Base-by-base conservation (phyloP, 345 rosid genomes). In the Syzygium grande region DNA sequence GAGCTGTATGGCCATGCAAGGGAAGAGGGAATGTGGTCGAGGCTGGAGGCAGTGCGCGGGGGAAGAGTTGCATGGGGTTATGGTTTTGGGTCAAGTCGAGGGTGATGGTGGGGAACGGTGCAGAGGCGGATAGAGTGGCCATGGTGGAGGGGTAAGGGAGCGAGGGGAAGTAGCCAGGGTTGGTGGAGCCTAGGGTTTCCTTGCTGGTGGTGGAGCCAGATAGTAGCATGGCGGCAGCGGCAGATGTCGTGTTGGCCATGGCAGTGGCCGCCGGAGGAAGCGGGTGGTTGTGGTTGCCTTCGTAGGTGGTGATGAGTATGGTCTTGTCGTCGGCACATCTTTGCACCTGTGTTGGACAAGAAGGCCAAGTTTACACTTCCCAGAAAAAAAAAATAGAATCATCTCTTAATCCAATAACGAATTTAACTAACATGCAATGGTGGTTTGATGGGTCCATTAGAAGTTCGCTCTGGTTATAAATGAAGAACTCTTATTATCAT, bases 271-370 rank as follows among this genome's bases (percentile, higher is more conserved):
- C 94, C 2, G 96, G 96, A 53, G 99, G 99, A 43, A 98, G 95
- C 54, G 99, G 99, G 89, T 98, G 99, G 91, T 92, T 98, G 88
- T 98, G 99, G 89, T 94, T 94, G 54, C 99, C 99, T 93, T 98
- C 99, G 78, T 98, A 96, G 53, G 99, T 98, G 87, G 99, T 96
- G 38, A 91, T 93, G 41, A 98, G 93, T 84, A 98, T 92, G 51
- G 92, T 92, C 90, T 90, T 96, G 88, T 98, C 99, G 55, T 95
- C 96, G 3, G 97, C 95, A 52, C 99, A 95, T 94, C 99, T 89
- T 92, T 98, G 99, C 87, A 98, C 99, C 99, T 97, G 85, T 34
- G 52, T 25, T 3, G 49, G 21, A 27, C 54, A 65, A n/a, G 65
- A 13, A 51, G 56, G 43, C 25, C 87, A 52, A 14, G 11, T 41